A percentile compares a stretch with the other conserved stretches of the same genome.
These are phyloP conservation scores for Dictyostelium purpureum DNA, from an alignment of 78 protist species.

Conservation along the genomic window DNA sequence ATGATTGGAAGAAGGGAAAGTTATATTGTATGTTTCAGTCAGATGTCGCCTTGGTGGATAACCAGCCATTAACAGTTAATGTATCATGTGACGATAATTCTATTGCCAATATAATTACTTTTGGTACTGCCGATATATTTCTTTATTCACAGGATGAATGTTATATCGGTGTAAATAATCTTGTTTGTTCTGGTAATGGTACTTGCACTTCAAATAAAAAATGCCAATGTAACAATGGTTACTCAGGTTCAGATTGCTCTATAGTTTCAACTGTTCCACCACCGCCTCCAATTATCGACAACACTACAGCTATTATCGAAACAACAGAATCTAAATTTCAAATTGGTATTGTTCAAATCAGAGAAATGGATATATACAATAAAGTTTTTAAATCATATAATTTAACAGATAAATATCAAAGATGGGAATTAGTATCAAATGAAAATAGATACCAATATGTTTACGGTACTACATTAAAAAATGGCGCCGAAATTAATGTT, in stretches of 20 bases:
- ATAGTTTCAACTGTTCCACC: not conserved
- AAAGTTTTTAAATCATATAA: not conserved
- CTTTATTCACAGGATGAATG: not conserved
- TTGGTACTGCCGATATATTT: too few relatives aligned
- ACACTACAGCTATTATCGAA: not conserved
- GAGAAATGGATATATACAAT: not conserved
- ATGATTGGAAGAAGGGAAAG: not conserved
- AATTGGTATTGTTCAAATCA: not conserved
- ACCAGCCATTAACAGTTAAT: too few relatives aligned
- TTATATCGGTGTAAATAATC: not conserved
- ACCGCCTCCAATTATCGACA: not conserved
- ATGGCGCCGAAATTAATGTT: not conserved
- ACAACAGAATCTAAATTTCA: not conserved
- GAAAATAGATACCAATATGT: not conserved
- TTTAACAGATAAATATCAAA: not conserved
- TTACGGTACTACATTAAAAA: not conserved
- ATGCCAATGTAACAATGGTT: conserved; percentile 1
- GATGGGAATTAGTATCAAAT: not conserved
- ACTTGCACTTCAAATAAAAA: not conserved
- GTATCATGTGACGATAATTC: not conserved
- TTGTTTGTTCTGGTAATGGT: not conserved
- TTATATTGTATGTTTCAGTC: not conserved
- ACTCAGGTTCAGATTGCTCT: not conserved
- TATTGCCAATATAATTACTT: too few relatives aligned
- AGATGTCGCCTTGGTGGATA: too few relatives aligned